Conservation (phyloP, 768 basidiomycete genomes). For the Lentinula lateritia region DNA sequence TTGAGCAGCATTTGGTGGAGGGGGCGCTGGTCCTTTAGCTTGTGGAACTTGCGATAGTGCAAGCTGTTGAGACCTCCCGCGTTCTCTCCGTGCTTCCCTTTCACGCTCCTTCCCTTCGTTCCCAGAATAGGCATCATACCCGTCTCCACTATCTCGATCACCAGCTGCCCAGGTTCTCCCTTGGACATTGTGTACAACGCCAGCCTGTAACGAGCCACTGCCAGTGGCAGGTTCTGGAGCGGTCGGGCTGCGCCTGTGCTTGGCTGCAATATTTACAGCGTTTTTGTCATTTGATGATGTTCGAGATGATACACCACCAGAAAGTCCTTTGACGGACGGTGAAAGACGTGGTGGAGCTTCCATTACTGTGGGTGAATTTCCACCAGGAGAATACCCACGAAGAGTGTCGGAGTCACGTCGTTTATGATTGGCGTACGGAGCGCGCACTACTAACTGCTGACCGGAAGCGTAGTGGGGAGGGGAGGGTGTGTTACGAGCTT, state of each 20-base stretch:
- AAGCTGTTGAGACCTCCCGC: constrained; percentile 16
- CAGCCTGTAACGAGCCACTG: constrained; percentile 27
- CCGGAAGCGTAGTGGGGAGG: constrained; percentile 25
- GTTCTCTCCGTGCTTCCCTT: neutral
- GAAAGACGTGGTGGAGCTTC: constrained; percentile 10
- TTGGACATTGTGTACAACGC: constrained; percentile 11
- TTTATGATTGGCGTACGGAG: constrained; percentile 43
- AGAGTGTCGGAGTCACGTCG: constrained; percentile 77
- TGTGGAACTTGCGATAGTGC: constrained; percentile 25
- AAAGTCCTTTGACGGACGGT: constrained; percentile 6
- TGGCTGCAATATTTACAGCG: constrained; percentile 28
- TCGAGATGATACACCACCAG: neutral
- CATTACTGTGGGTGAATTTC: constrained; percentile 51
- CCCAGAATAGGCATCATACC: constrained; percentile 16
- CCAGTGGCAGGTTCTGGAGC: constrained; percentile 54
- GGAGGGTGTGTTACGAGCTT: constrained; percentile 33
- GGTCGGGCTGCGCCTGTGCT: constrained; percentile 66
- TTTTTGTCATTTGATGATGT: constrained; percentile 9
- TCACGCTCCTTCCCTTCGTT: constrained; percentile 2
- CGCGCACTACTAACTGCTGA: constrained; percentile 38
- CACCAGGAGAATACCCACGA: constrained; percentile 35
- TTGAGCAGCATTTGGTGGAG: constrained; percentile 16
- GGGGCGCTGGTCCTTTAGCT: neutral
- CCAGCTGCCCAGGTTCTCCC: constrained; percentile 42
- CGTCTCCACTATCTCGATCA: constrained; percentile 32